A percentile compares a stretch with the other conserved stretches of the same genome.
Conservation (phyloP, 106 monocot genomes). For the Dioscorea zingiberensis region DNA sequence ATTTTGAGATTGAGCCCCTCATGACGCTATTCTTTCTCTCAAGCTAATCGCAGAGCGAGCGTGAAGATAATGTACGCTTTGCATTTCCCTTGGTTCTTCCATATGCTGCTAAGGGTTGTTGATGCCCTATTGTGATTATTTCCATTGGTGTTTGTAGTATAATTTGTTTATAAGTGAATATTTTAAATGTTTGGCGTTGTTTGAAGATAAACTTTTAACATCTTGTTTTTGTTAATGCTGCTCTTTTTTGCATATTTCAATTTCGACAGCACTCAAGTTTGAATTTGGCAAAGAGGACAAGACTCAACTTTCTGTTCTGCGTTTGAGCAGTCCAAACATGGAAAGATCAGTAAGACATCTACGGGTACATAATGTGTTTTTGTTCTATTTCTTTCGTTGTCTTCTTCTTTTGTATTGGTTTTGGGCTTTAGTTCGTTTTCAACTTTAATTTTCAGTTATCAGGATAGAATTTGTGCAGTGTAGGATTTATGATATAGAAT, state of each 20-base stretch:
- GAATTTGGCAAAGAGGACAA: conserved; percentile 38
- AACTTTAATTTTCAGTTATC: too few species aligned
- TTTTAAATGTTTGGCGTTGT: background rate
- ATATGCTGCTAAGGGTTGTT: background rate
- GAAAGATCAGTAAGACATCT: conserved; percentile 24
- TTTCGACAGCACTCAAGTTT: conserved; percentile 54
- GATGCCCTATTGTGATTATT: background rate
- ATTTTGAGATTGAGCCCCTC: conserved; percentile 28
- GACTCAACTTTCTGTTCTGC: conserved; percentile 33
- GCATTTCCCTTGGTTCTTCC: too few species aligned
- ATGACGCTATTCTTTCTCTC: conserved; percentile 34
- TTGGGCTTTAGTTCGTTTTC: too few species aligned
- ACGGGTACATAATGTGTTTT: too few species aligned
- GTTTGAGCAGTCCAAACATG: conserved; percentile 43
- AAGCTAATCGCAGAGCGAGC: conserved; percentile 16
- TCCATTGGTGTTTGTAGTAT: background rate
- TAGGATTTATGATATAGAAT: too few species aligned
- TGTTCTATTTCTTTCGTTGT: too few species aligned
- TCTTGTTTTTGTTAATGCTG: too few species aligned
- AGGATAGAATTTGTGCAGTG: too few species aligned
- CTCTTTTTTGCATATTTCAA: conserved; percentile 29
- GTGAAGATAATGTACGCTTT: conserved; percentile 25
- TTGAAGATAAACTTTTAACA: too few species aligned
- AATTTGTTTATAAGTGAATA: background rate
- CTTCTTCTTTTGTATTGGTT: too few species aligned